These are phyloP conservation scores for Colletotrichum nymphaeae DNA, from an alignment of 2,329 filamentous ascomycete species.

Conservation along the genomic window DNA sequence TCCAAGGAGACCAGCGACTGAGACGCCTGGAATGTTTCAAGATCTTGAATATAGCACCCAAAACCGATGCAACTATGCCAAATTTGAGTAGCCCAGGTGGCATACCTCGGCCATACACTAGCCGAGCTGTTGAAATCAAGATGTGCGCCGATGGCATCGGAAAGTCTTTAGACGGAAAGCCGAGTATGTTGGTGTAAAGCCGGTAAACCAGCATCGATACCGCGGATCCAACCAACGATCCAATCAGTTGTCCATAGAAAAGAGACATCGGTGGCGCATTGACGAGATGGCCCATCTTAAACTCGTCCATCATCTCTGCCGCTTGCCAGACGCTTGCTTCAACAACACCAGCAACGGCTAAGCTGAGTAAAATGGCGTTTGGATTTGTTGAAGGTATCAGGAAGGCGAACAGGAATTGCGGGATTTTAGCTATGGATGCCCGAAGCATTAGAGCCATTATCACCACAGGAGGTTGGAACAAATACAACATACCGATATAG, in stretches of 20 bases:
- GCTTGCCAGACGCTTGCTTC: conserved; percentile 8
- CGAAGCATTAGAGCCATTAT: background rate
- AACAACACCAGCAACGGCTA: conserved; percentile 1
- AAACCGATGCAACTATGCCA: background rate
- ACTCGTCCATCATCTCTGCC: conserved; percentile 11
- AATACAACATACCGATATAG: background rate
- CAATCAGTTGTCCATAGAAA: background rate
- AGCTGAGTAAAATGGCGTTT: conserved; percentile 2
- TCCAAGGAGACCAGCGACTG: background rate
- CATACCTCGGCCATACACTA: background rate
- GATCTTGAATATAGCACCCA: background rate
- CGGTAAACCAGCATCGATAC: conserved; percentile 1
- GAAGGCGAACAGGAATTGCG: background rate
- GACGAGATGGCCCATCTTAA: conserved; percentile 1
- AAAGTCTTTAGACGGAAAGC: background rate
- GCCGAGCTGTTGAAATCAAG: background rate
- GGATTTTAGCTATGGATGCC: background rate
- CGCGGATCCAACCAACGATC: background rate
- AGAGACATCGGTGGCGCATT: background rate
- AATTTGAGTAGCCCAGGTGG: background rate
- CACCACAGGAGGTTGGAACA: too few species aligned
- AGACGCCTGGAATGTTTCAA: background rate
- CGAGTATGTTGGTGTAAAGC: background rate
- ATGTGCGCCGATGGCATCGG: conserved; percentile 8
- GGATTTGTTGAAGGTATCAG: conserved; percentile 1